Conservation (phyloP, 2,329 filamentous ascomycete species). For the Stemphylium beticola region DNA sequence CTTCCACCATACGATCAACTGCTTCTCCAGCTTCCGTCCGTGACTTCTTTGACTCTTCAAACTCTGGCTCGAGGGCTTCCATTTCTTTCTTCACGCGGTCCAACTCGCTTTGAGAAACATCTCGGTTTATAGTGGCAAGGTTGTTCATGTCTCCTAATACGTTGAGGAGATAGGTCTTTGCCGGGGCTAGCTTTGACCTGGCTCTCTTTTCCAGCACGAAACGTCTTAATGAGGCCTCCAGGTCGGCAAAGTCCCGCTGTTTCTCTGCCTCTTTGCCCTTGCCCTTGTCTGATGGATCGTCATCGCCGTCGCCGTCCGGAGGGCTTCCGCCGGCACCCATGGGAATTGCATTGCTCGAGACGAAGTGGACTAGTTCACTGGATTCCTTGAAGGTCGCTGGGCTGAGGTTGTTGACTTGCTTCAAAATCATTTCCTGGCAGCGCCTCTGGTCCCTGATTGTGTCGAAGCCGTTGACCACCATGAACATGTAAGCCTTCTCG, state of each 20-base stretch:
- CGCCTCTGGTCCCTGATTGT: conserved; percentile 89
- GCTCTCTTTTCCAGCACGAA: conserved; percentile 97
- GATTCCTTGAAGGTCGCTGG: conserved; percentile 93
- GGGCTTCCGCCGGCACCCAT: conserved; percentile 56
- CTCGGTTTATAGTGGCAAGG: conserved; percentile 83
- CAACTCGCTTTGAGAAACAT: conserved; percentile 84
- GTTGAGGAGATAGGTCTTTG: conserved; percentile 93
- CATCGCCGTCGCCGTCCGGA: conserved; percentile 47
- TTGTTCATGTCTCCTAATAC: conserved; percentile 85
- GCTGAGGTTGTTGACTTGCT: conserved; percentile 86
- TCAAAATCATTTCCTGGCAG: conserved; percentile 90
- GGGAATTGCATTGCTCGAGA: conserved; percentile 94
- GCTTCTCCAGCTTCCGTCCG: conserved; percentile 79
- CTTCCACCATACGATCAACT: conserved; percentile 81
- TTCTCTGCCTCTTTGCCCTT: conserved; percentile 80
- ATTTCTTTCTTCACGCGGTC: conserved; percentile 83
- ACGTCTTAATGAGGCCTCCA: conserved; percentile 86
- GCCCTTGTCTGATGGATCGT: conserved; percentile 57
- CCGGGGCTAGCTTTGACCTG: conserved; percentile 91
- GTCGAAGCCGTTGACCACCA: conserved; percentile 97
- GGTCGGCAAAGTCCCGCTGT: conserved; percentile 83
- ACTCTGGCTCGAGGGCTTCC: conserved; percentile 79
- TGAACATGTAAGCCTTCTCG: conserved; percentile 98
- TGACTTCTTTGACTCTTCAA: conserved; percentile 82
- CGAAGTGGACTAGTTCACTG: conserved; percentile 92